Conservation (phyloP, 345 rosid species). For the Citrus reticulata region DNA sequence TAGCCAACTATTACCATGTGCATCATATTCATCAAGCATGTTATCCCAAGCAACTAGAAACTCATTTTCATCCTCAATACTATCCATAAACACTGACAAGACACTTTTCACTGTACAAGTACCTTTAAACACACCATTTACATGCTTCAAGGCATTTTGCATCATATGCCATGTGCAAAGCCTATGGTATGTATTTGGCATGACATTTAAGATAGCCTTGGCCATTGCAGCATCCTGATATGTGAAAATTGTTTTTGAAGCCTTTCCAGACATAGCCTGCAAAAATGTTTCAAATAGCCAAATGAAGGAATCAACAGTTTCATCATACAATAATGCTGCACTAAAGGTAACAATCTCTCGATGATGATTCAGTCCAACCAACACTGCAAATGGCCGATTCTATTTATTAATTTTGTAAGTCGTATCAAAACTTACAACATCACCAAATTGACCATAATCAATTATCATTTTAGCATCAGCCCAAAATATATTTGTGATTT, state of each 20-base stretch:
- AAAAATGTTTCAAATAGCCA: conserved; percentile 3
- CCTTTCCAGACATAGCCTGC: neutral
- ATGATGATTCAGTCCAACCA: conserved; percentile 8
- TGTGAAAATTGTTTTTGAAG: neutral
- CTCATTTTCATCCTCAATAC: neutral
- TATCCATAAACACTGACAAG: neutral
- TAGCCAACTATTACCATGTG: neutral
- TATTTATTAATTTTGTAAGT: neutral
- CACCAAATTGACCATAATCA: conserved; percentile 1
- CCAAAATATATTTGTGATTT: no score
- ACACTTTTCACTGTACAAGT: neutral
- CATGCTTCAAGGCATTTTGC: neutral
- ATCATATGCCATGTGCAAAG: neutral
- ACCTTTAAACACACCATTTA: neutral
- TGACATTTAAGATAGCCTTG: neutral
- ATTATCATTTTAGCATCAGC: no score
- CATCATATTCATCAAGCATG: no score
- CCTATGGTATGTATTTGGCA: neutral
- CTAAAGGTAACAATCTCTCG: neutral
- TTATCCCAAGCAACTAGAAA: neutral
- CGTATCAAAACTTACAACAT: neutral
- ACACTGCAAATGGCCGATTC: neutral
- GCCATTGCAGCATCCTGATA: neutral
- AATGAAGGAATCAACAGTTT: neutral
- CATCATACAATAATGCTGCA: neutral